These are phyloP conservation scores for Juglanconis juglandina DNA, from an alignment of 2,329 filamentous ascomycete species.

Conservation along the genomic window DNA sequence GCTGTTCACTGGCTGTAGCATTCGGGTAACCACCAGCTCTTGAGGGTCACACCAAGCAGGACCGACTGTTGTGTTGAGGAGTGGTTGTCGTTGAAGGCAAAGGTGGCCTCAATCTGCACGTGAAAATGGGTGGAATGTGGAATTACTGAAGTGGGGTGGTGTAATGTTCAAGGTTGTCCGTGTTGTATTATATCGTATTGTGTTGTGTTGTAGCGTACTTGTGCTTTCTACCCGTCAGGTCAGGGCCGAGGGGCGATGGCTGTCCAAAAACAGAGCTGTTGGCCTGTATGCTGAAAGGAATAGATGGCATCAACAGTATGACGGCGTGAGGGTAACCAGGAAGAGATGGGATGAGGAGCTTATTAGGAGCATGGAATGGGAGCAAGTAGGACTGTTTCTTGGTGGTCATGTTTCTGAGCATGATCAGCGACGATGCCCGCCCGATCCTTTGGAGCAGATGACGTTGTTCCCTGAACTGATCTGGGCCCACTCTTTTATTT, in stretches of 20 bases:
- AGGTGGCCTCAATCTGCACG: conserved; percentile 13
- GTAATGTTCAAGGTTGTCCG: neutral
- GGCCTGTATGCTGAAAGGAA: no score
- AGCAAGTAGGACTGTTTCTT: no score
- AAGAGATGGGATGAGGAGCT: no score
- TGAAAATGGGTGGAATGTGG: conserved; percentile 6
- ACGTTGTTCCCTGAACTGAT: neutral
- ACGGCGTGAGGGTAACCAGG: no score
- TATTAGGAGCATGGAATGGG: no score
- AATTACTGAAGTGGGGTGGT: neutral
- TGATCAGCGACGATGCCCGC: neutral
- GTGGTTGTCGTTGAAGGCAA: neutral
- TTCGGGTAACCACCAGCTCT: neutral
- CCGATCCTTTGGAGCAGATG: neutral
- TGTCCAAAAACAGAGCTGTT: no score
- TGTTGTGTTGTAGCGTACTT: no score
- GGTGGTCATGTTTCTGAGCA: no score
- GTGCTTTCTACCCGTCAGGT: no score
- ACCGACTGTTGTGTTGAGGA: neutral
- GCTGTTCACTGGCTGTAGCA: neutral
- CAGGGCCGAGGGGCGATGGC: no score
- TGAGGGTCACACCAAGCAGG: neutral
- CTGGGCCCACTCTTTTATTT: neutral
- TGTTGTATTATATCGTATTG: neutral
- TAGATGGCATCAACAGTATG: no score